Evolutionary conservation across 2,329 filamentous ascomycete genomes (phyloP).

Genomic region (Penicillium decumbens): DNA sequence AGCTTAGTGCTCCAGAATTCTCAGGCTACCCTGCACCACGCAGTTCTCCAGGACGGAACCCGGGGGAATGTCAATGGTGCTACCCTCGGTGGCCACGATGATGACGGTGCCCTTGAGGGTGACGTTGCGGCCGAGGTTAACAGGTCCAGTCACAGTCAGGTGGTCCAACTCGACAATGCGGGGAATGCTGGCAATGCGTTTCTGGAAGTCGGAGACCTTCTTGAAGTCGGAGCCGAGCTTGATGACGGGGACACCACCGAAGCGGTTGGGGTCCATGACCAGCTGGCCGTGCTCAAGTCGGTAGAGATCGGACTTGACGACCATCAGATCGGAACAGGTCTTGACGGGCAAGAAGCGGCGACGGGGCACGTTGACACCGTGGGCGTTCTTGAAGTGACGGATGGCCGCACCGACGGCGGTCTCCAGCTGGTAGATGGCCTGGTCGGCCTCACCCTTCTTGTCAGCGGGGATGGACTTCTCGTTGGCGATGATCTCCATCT

Average conservation of each 20-base stretch:
- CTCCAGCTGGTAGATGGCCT: constrained; percentile 96
- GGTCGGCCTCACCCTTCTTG: constrained; percentile 98
- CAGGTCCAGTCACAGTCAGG: constrained; percentile 93
- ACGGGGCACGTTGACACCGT: constrained; percentile 97
- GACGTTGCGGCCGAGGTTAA: constrained; percentile 93
- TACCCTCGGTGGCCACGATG: constrained; percentile 95
- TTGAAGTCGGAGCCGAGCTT: constrained; percentile 99
- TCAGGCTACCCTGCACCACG: constrained; percentile 93
- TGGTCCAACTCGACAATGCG: constrained; percentile 57
- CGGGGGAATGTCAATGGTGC: constrained; percentile 95
- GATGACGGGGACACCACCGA: constrained; percentile 94
- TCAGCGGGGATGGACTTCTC: constrained; percentile 97
- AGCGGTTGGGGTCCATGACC: constrained; percentile 91
- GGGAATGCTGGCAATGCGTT: constrained; percentile 48
- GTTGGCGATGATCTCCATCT: constrained; percentile 99
- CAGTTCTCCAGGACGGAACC: constrained; percentile 98
- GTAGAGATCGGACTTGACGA: constrained; percentile 99
- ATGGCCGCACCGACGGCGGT: constrained; percentile 98
- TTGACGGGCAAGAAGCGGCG: constrained; percentile 98
- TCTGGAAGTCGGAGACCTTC: constrained; percentile 81
- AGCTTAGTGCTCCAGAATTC: constrained; percentile 61
- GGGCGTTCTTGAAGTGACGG: constrained; percentile 96
- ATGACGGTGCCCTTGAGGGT: constrained; percentile 97
- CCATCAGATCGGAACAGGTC: constrained; percentile 98
- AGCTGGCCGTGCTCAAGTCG: constrained; percentile 97